Evolutionary conservation across 257 asterid species (phyloP).

Genomic region (Gentiana dahurica): DNA sequence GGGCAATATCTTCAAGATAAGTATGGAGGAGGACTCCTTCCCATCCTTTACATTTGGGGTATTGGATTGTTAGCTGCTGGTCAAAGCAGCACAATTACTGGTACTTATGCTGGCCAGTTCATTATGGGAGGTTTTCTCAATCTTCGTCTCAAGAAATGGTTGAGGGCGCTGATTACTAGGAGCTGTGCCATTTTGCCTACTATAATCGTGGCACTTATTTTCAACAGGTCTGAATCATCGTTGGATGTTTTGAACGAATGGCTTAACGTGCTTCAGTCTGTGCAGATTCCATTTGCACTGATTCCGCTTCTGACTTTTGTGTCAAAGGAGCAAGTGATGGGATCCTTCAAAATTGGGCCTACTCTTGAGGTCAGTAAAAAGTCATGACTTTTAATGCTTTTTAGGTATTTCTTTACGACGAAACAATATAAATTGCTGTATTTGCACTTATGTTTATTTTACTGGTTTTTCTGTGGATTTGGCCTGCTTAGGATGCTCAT

Average conservation of each 20-base stretch:
- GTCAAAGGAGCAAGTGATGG: conserved; percentile 88
- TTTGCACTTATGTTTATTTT: too few species aligned
- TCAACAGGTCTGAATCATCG: conserved; percentile 81
- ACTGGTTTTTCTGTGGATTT: too few species aligned
- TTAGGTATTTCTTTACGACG: too few species aligned
- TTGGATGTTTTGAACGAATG: conserved; percentile 86
- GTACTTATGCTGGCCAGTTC: conserved; percentile 98
- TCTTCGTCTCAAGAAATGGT: conserved; percentile 78
- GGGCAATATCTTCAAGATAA: conserved; percentile 90
- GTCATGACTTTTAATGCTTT: neutral
- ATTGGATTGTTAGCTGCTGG: conserved; percentile 97
- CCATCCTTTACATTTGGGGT: conserved; percentile 96
- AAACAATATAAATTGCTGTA: too few species aligned
- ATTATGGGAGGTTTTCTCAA: conserved; percentile 98
- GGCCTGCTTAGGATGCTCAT: neutral
- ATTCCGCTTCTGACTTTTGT: conserved; percentile 97
- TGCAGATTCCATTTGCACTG: conserved; percentile 95
- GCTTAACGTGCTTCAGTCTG: conserved; percentile 93
- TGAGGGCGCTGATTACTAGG: conserved; percentile 82
- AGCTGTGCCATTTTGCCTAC: conserved; percentile 98
- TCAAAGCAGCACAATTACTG: conserved; percentile 93
- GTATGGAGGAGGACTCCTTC: conserved; percentile 87
- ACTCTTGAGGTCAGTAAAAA: conserved; percentile 43
- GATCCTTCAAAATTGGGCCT: conserved; percentile 70
- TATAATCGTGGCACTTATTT: conserved; percentile 74